phyloP scores from a whole-genome alignment of 805 yeast species.

The Barnettozyma siamensis region DNA sequence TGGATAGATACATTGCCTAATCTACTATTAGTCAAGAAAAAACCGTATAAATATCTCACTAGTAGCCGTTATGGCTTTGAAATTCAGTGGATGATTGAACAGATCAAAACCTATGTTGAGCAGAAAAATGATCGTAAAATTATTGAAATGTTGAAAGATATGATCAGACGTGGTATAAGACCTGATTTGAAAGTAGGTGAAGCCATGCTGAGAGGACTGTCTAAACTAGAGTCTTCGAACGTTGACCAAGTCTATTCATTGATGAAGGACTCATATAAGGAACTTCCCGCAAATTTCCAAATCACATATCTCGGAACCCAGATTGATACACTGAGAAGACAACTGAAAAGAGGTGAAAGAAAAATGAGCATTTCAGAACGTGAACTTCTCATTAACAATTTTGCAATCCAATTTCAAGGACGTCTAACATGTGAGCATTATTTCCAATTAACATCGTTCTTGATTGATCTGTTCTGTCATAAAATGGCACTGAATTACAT shows the following conservation, averaged over 20 bases:
- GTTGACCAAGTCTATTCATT: constrained; percentile 11
- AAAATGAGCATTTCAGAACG: not conserved
- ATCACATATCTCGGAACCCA: not conserved
- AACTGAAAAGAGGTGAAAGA: not conserved
- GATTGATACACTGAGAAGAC: not conserved
- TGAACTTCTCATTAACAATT: constrained; percentile 1
- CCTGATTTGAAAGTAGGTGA: constrained; percentile 13
- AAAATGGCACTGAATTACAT: constrained; percentile 10
- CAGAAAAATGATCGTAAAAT: constrained; percentile 1
- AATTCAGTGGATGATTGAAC: constrained; percentile 2
- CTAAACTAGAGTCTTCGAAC: constrained; percentile 10
- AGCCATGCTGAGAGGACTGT: constrained; percentile 8
- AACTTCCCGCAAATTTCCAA: not conserved
- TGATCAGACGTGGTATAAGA: constrained; percentile 16
- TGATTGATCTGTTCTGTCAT: constrained; percentile 5
- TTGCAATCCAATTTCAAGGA: constrained; percentile 3
- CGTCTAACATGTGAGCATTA: constrained; percentile 7
- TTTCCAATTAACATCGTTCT: constrained; percentile 8
- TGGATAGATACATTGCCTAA: constrained; percentile 8
- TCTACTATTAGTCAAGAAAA: constrained; percentile 1
- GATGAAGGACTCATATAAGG: constrained; percentile 9
- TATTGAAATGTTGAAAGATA: constrained; percentile 4
- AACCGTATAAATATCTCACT: not conserved
- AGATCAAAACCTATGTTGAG: not conserved
- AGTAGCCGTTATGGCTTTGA: not conserved